Base-by-base conservation (phyloP, 2,329 filamentous ascomycete genomes). In the Alternaria angustiovoidea region DNA sequence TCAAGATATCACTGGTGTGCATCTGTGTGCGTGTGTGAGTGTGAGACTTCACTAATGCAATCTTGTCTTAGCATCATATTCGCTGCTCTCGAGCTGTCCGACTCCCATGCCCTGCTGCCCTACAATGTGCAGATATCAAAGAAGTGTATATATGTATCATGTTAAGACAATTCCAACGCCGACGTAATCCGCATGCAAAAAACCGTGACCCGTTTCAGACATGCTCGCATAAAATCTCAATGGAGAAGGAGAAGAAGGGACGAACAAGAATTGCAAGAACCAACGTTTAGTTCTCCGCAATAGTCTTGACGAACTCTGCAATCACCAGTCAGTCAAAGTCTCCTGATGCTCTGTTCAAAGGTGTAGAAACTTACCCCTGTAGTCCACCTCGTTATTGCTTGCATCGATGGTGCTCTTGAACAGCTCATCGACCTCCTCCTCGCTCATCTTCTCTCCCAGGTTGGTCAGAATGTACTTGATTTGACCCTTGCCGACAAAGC, bases 381-480 rank as follows among this genome's bases (percentile, higher is more conserved):
- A 99, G 85, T 98, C 97, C 81, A 99, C 92, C 87, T 98, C 94
- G 71, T 94, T 94, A 57, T 91, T 94, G 82, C 91, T 95, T 63
- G 94, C 96, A 79, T 99, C 95, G 67, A 98, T 94, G 0, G 94
- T 93, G 66, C 70, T 74, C 89, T 98, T 99, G 80, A 99, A 89
- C 77, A 99, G 87, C 86, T 99, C 95, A 80, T 98, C 94, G 49
- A 99, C 95, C 85, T 99, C 95, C 66, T 98, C 95, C 74, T 99
- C 94, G 63, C 91, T 92, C 93, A 99, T 97, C 87, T 98, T 98
- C 89, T 99, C 95, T 74, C 95, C 95, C 73, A 99, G 83, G 79
- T 98, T 98, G 58, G 95, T 99, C 75, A 99, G 83, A 79, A 99
- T 94, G 83, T 99, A 99, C 82, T 96, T 92, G 80, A 99, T 87